Base-by-base conservation (phyloP, 2,329 filamentous ascomycete genomes). In the Domatiomyces catenatus region DNA sequence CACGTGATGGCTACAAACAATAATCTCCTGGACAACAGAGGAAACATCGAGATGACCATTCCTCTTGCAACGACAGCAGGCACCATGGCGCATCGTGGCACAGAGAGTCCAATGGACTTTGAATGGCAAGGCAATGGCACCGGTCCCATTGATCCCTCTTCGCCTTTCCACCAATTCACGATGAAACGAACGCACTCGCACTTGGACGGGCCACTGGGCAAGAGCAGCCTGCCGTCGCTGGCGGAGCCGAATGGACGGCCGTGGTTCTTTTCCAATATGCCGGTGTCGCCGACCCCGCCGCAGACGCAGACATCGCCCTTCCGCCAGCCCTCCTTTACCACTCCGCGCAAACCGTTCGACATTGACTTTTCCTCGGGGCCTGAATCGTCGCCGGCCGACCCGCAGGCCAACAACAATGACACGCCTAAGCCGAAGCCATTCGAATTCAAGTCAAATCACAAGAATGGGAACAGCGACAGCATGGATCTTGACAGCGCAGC, bases 31-130 rank as follows among this genome's bases (percentile, higher is more conserved):
- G 32, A 5, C 32, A 39, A 39, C 32, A 12, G 32, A n/a, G 10
- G 32, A 24, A 24, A 24, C 32, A 39, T 10, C 15, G 32, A 39
- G 12, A 15, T 15, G 10, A 15, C 32, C 32, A 39, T 39, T 15
- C 3, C 12, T 39, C 10, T 39, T 39, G 32, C 32, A 24, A 24
- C 22, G 22, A 15, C 32, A 2, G 32, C 10, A 10, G 10, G 32
- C 32, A 52, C 22, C 50, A 61, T 61, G 59, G 55, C 58, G 10
- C 56, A 57, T 47, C 55, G 59, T 15, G 59, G 59, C n/a, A 58
- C 63, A 45, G 71, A 72, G 52, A 69, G 67, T 62, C 71, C 70
- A 18, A 74, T 74, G 71, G 71, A 74, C 63, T 73, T 71, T 58
- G 67, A 72, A 61, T 73, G 69, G 69, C 68, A 72, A 58, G 64